phyloP scores from a whole-genome alignment of 257 asterid species.

The Datura wrightii region DNA sequence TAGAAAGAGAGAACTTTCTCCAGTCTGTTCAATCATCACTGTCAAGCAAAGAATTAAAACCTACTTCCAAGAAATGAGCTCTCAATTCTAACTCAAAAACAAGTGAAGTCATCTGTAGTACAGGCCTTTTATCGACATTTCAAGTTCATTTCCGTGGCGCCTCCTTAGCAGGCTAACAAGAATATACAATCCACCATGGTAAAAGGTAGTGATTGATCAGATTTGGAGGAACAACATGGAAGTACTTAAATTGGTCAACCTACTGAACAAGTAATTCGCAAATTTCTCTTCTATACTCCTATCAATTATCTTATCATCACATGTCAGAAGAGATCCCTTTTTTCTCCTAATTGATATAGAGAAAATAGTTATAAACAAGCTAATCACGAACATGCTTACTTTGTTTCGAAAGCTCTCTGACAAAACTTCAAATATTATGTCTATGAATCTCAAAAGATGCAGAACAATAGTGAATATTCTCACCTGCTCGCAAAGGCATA shows the following conservation, averaged over 20 bases:
- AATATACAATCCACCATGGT: background rate
- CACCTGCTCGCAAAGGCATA: slow-evolving; percentile 33
- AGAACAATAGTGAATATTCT: background rate
- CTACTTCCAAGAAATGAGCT: background rate
- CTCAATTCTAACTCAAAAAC: background rate
- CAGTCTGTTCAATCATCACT: background rate
- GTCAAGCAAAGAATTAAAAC: slow-evolving; percentile 6
- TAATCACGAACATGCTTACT: background rate
- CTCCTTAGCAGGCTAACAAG: background rate
- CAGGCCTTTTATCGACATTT: background rate
- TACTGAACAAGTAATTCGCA: background rate
- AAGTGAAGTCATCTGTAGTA: background rate
- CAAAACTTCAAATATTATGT: background rate
- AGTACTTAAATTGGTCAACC: background rate
- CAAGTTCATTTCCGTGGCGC: background rate
- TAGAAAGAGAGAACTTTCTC: background rate
- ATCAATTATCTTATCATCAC: background rate
- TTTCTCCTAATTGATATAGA: background rate
- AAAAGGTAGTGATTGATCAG: background rate
- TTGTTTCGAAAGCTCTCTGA: background rate
- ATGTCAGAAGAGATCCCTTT: background rate
- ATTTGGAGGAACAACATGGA: slow-evolving; percentile 7
- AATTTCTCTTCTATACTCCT: background rate
- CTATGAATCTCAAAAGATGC: background rate
- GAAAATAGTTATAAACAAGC: background rate